Base-by-base conservation (phyloP, 1,284 basidiomycete genomes). In the Cryptococcus sp. region DNA sequence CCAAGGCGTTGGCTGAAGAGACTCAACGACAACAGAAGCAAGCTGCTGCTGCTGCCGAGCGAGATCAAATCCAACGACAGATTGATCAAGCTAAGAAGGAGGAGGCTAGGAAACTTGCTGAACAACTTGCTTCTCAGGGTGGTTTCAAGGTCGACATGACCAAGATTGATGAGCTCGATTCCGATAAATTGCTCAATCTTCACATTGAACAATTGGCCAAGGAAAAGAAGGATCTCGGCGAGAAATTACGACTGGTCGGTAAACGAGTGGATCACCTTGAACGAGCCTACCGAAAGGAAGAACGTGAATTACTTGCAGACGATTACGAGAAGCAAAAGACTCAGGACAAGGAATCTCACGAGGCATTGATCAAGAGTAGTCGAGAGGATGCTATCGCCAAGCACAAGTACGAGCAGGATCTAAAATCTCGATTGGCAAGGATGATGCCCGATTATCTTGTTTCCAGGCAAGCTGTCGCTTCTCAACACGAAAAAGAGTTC, bases 231-330 rank as follows among this genome's bases (percentile, higher is more conserved):
- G 88, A 93, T 63, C 80, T 91, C 60, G 83, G 82, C 58, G 88
- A 93, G 66, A 84, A 86, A 23, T 80, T 97, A 55, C 86, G 91
- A 34, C 83, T 93, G 59, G 82, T 88, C 49, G 76, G 85, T 52
- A 97, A 98, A 77, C 87, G 91, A 28, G 85, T 98, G 66, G 94
- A 98, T 70, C 93, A 98, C 76, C 75, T 90, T 69, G 94, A 98
- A 78, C 90, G 96, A 59, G 93, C 94, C 0, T 91, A 88, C 78
- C 87, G 94, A 61, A 91, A 91, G 76, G 92, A 93, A 57, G 96
- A 98, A 74, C 83, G 86, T 11, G 88, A 91, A 0, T 80, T 98
- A 16, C 82, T 98, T 40, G 81, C 81, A 1, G 79, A 88, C 60
- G 94, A 98, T 75, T 98, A 98, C 72, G 87, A 88, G 55, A 74